Evolutionary conservation across 352 stramenopile genomes (phyloP), one percentile per base, ranked within the genome.

Genomic region (Pythium brachiatum): DNA sequence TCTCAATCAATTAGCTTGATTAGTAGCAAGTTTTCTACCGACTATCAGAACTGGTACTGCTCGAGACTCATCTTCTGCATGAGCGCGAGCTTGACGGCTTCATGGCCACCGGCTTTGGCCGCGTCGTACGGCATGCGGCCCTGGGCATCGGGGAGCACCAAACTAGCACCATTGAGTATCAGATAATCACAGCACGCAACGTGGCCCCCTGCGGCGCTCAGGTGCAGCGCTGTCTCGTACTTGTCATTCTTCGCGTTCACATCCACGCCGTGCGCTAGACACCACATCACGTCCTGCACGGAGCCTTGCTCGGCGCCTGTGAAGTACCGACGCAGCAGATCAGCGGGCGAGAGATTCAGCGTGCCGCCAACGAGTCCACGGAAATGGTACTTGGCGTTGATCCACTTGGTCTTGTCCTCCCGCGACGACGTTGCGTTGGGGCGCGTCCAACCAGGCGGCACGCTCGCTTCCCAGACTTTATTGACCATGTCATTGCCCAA

Each of bases 321-420:
- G 13, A 92, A 69, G 53, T 89, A 87, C 1, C 78, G 68, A 29
- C 73, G 70, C 2, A 67, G 62, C 23, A 92, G 53, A 50, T 86
- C 72, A 13, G 46, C 39, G 7, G 61, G 31, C 2, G 61, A 60
- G 5, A 80, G 31, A 21, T 62, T 66, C 20, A 44, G 39, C 27
- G 54, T 73, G 16, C 66, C 68, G n/a, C 81, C 71, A 2, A 74
- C 73, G 69, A 94, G 89, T 2, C 73, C 77, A 52, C 83, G 81
- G 52, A 92, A 87, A 51, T 90, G 80, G 53, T 95, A 95, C 68
- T 95, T 95, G 32, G 84, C 83, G 53, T 89, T 90, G 56, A 94
- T 92, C 72, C 76, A 95, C 52, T 85, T 84, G 53, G 79, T 68
- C 47, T 94, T 95, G 11, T 93, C 84, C 15, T 90, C 79, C 18